These are phyloP conservation scores for Barnettozyma pratensis DNA, from an alignment of 805 yeast species.

Conservation along the genomic window DNA sequence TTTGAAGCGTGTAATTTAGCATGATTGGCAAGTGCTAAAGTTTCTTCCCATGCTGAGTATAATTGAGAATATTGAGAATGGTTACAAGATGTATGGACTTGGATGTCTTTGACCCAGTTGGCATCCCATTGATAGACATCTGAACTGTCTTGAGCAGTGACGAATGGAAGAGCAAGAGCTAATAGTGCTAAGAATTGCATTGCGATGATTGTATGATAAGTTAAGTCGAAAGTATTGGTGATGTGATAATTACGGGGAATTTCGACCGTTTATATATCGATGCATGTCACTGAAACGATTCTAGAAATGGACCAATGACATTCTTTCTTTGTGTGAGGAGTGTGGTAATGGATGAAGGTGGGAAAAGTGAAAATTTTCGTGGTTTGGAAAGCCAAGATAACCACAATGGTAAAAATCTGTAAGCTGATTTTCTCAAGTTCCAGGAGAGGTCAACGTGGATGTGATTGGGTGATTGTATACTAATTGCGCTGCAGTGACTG, in stretches of 20 bases:
- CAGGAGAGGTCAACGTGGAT: too few species aligned
- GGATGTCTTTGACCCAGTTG: conserved; percentile 16
- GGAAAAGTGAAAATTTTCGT: too few species aligned
- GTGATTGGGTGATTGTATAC: too few species aligned
- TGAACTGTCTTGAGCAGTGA: neutral
- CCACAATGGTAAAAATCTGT: neutral
- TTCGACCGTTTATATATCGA: neutral
- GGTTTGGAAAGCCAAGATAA: neutral
- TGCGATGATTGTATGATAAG: neutral
- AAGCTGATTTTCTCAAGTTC: neutral
- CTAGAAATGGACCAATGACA: neutral
- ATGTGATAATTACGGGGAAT: neutral
- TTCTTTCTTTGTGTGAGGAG: too few species aligned
- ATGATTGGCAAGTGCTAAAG: conserved; percentile 28
- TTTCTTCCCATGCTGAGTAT: conserved; percentile 27
- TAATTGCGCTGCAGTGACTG: too few species aligned
- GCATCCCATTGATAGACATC: conserved; percentile 12
- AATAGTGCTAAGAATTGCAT: neutral
- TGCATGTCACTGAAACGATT: neutral
- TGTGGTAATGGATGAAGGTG: too few species aligned
- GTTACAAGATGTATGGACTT: conserved; percentile 18
- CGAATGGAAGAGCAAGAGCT: neutral
- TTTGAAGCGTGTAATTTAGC: conserved; percentile 33
- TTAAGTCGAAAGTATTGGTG: too few species aligned
- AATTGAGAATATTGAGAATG: conserved; percentile 15